Percentiles rank a stretch among this genome's conserved stretches.
Evolutionary conservation across 129 eudicot genomes (phyloP).

Genomic region (Erigeron canadensis): DNA sequence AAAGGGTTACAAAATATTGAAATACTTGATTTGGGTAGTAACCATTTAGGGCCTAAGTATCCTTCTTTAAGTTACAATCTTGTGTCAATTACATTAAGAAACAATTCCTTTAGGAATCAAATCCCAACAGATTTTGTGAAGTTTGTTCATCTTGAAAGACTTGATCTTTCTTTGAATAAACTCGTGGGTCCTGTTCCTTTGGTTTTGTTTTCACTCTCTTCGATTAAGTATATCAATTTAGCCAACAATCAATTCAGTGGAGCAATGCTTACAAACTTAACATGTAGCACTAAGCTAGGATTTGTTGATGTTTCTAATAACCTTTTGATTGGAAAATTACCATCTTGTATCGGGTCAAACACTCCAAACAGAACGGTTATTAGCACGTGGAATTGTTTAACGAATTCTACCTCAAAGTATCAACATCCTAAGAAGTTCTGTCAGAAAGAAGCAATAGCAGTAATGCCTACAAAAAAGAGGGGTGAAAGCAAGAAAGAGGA

Average conservation of each 20-base stretch:
- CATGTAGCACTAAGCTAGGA: constrained; percentile 47
- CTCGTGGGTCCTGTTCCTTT: constrained; percentile 82
- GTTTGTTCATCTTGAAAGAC: constrained; percentile 44
- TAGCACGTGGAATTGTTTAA: constrained; percentile 66
- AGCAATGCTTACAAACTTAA: constrained; percentile 42
- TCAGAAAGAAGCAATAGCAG: constrained; percentile 76
- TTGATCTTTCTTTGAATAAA: constrained; percentile 67
- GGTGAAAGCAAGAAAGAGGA: constrained; percentile 33
- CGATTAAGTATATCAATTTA: constrained; percentile 58
- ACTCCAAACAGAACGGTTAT: constrained; percentile 51
- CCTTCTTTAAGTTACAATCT: constrained; percentile 65
- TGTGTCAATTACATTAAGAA: constrained; percentile 46
- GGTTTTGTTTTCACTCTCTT: constrained; percentile 55
- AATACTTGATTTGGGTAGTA: constrained; percentile 64
- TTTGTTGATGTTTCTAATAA: constrained; percentile 81
- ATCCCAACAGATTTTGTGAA: constrained; percentile 51
- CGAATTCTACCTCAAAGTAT: constrained; percentile 54
- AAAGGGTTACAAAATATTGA: constrained; percentile 47
- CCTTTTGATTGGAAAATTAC: constrained; percentile 76
- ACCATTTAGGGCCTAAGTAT: constrained; percentile 60
- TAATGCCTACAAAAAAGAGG: constrained; percentile 48
- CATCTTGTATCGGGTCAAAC: constrained; percentile 68
- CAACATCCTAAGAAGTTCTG: constrained; percentile 59
- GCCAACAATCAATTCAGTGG: constrained; percentile 79
- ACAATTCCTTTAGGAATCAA: constrained; percentile 59